Base-by-base conservation (phyloP, 257 asterid genomes). In the Ophiorrhiza pumila region DNA sequence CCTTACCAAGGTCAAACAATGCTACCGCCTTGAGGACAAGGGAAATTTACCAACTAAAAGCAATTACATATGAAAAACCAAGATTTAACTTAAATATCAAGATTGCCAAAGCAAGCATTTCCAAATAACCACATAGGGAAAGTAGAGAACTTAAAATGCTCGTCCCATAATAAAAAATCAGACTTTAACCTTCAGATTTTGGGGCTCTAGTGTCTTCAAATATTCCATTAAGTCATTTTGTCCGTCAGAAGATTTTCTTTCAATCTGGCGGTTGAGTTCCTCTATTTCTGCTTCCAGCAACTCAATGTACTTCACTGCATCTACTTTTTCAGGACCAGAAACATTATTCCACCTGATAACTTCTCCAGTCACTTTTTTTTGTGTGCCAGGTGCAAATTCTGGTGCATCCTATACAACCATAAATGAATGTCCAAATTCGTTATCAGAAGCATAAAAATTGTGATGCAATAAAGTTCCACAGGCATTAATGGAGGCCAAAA, bases 251-350 rank as follows among this genome's bases (percentile, higher is more conserved):
- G 96, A 75, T 83, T 87, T 95, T 79, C 94, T 82, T 45, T 87
- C 93, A 74, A 95, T 89, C 82, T 87, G 99, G 70, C 84, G 85
- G 82, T 87, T 91, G 68, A 95, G 94, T 84, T 95, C 99, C 78
- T 95, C 99, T 29, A 95, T 91, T 82, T 95, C 98, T 50, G 96
- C 91, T 87, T 95, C 99, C 63, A 95, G 96, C 52, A 95, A 85
- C 83, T 95, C 99, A 1, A 95, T 95, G 87, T 95, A 95, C 83
- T 92, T 95, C 79, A 90, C 90, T 18, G 97, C 99, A 64, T 95
- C 98, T 37, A 95, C 83, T 78, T 85, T 80, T 77, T 95, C 99
- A 60, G 92, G 90, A 61, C 99, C 99, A 31, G 98, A 86, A 74
- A 90, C 73, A 64, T 88, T 88, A 78, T 88, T 95, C 99, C 99